Evolutionary conservation across 192 early-diverging fungal species (phyloP).

Genomic region (Coemansia sp.): DNA sequence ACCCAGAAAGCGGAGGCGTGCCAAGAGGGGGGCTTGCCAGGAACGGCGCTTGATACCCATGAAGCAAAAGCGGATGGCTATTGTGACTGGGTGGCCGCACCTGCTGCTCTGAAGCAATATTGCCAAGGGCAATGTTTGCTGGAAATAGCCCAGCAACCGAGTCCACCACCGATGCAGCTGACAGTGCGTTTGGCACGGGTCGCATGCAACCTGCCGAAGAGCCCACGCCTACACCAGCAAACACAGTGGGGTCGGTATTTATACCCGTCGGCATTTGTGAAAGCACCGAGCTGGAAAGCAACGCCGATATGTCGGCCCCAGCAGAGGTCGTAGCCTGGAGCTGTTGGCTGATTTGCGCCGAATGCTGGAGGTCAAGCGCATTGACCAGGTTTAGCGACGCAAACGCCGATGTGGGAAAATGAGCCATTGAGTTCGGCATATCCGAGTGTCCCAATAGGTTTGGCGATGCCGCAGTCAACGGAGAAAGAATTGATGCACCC

Average conservation of each 20-base stretch:
- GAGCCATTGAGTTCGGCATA: conserved; percentile 19
- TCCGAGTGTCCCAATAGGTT: conserved; percentile 26
- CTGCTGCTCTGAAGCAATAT: conserved; percentile 11
- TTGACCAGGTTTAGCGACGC: conserved; percentile 50
- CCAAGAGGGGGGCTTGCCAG: conserved; percentile 11
- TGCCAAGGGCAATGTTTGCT: conserved; percentile 12
- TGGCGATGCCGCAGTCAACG: conserved; percentile 29
- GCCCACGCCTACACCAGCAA: conserved; percentile 4
- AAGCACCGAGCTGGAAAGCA: conserved; percentile 18
- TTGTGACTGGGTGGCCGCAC: conserved; percentile 25
- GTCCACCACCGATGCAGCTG: conserved; percentile 23
- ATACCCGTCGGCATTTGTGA: conserved; percentile 5
- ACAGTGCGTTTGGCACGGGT: conserved; percentile 38
- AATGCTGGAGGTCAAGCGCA: conserved; percentile 32
- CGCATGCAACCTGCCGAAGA: conserved; percentile 33
- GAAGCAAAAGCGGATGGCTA: conserved; percentile 32
- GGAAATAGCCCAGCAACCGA: conserved; percentile 19
- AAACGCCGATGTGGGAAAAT: conserved; percentile 46
- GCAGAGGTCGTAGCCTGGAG: conserved; percentile 2
- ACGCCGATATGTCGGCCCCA: conserved; percentile 12
- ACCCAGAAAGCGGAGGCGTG: conserved; percentile 6
- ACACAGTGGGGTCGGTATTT: background rate
- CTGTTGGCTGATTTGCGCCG: conserved; percentile 3
- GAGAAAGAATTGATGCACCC: conserved; percentile 22
- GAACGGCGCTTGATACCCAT: conserved; percentile 16